These are phyloP conservation scores for Mucor plumbeus DNA, from an alignment of 371 early-diverging fungal species.

Conservation along the genomic window DNA sequence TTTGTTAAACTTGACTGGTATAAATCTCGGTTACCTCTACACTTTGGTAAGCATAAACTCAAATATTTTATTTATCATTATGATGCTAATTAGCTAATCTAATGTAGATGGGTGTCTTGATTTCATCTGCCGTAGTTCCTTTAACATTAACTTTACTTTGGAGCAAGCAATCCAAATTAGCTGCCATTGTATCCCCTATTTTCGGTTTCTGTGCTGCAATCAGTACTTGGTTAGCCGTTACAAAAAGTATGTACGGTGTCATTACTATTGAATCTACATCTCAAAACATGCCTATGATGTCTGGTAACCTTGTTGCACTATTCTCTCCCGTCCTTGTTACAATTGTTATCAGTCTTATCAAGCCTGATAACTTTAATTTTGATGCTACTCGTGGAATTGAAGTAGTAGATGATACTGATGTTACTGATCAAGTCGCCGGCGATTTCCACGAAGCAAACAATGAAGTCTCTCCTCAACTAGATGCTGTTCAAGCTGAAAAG, in stretches of 20 bases:
- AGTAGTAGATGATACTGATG: constrained; percentile 50
- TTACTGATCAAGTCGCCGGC: constrained; percentile 19
- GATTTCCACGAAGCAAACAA: constrained; percentile 29
- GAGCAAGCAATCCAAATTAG: constrained; percentile 63
- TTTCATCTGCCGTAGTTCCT: constrained; percentile 69
- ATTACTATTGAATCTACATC: constrained; percentile 62
- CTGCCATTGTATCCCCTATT: constrained; percentile 60
- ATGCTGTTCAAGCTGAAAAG: background rate
- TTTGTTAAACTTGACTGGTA: constrained; percentile 63
- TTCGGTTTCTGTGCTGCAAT: constrained; percentile 60
- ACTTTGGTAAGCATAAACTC: constrained; percentile 32
- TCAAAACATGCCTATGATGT: constrained; percentile 72
- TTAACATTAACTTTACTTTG: constrained; percentile 68
- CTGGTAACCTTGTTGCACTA: constrained; percentile 65
- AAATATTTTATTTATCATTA: background rate
- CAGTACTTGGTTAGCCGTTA: constrained; percentile 66
- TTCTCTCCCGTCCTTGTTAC: constrained; percentile 35
- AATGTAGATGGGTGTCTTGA: constrained; percentile 67
- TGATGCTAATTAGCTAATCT: background rate
- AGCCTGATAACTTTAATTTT: constrained; percentile 70
- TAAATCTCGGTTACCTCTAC: constrained; percentile 70
- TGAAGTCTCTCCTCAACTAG: background rate
- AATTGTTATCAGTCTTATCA: constrained; percentile 38
- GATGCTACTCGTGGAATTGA: constrained; percentile 54
- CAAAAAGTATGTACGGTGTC: constrained; percentile 56